A percentile compares a stretch with the other conserved stretches of the same genome.
These are phyloP conservation scores for Mycena rosella DNA, from an alignment of 768 basidiomycete genomes.

Conservation along the genomic window DNA sequence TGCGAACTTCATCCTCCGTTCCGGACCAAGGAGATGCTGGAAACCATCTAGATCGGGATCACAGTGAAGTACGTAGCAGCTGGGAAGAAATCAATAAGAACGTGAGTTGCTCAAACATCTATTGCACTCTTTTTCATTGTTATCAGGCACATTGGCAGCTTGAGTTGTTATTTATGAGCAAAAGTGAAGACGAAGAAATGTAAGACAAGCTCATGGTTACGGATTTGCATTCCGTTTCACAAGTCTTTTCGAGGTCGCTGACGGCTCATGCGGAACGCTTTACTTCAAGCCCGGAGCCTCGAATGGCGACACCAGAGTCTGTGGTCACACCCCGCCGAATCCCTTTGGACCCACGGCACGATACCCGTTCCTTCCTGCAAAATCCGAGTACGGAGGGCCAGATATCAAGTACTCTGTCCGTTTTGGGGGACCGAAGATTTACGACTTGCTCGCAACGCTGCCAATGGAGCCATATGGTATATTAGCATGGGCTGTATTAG, in stretches of 20 bases:
- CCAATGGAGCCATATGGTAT: slow-evolving; percentile 74
- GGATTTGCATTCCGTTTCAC: not conserved
- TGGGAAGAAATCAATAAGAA: slow-evolving; percentile 50
- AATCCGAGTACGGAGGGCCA: slow-evolving; percentile 60
- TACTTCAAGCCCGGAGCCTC: slow-evolving; percentile 39
- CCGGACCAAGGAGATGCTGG: slow-evolving; percentile 55
- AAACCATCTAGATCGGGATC: slow-evolving; percentile 64
- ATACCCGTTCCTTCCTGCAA: slow-evolving; percentile 64
- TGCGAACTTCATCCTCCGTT: slow-evolving; percentile 63
- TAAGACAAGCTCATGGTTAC: not conserved
- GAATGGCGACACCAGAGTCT: slow-evolving; percentile 2
- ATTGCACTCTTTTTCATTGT: not conserved
- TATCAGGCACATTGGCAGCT: slow-evolving; percentile 14
- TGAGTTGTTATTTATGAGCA: not conserved
- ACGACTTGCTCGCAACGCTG: slow-evolving; percentile 71
- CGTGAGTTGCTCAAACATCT: slow-evolving; percentile 29
- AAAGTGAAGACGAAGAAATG: not conserved
- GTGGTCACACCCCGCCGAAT: not conserved
- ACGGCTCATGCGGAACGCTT: no score
- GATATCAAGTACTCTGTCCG: slow-evolving; percentile 71
- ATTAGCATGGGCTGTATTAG: slow-evolving; percentile 76
- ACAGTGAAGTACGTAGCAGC: slow-evolving; percentile 51
- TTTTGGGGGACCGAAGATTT: slow-evolving; percentile 73
- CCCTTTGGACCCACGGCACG: slow-evolving; percentile 60
- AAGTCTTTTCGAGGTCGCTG: no score